Evolutionary conservation across 495 filamentous ascomycete species (phyloP), one percentile per base, ranked within the genome.

Genomic region (Elasticomyces elasticus): DNA sequence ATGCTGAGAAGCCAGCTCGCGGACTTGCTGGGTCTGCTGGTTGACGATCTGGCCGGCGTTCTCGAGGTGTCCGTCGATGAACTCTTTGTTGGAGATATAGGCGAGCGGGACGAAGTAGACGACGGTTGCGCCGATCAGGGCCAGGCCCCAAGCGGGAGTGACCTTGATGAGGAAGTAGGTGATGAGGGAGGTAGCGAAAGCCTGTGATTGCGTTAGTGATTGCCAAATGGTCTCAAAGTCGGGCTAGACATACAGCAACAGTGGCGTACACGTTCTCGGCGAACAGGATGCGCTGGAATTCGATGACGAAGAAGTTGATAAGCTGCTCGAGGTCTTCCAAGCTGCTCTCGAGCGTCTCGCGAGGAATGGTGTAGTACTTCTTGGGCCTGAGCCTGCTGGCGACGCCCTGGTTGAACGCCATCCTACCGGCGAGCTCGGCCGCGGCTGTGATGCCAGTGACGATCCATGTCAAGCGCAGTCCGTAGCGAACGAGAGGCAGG

Each of bases 241-340:
- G 37, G 15, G 25, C 40, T 47, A 44, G 20, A 76, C 88, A 71
- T 81, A 96, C 90, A 56, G 80, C 81, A 70, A 80, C 68, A 1
- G 92, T 94, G 59, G 80, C 82, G 52, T 79, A 74, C 46, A 94
- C 74, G 64, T 97, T 97, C 81, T 99, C 92, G 48, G 83, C 92
- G 61, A 94, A 99, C 50, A 97, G 61, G 63, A 99, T 79, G 55
- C 94, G 82, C 78, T 99, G 92, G 67, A 87, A 82, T 73, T 99
- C 92, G 59, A 99, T 89, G 59, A 95, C 77, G 72, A 96, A 89
- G 73, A 99, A 99, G 78, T 99, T 95, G 71, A 90, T 72, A 45
- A 99, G 75, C 70, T 96, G 89, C 67, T 91, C 85, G 27, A 91
- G 66, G 64, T 97, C 92, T 58, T 88, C 89, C 49, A 89, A 75